phyloP scores from a whole-genome alignment of 2,329 filamentous ascomycete species.

The Colletotrichum noveboracense region DNA sequence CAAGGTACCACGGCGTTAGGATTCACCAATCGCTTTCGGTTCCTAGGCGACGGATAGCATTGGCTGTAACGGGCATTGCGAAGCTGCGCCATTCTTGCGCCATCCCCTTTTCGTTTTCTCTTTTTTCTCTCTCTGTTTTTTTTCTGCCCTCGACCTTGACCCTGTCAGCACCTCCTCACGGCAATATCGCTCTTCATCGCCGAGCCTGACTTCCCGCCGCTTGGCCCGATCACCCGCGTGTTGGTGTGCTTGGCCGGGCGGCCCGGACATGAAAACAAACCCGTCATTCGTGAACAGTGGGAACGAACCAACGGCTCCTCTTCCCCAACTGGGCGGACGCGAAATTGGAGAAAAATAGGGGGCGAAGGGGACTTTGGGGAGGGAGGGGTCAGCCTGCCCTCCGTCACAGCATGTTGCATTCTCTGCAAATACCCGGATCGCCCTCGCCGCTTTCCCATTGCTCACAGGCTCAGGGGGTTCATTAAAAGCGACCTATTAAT shows the following conservation, averaged over 20 bases:
- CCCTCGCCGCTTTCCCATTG: background rate
- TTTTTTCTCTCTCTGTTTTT: background rate
- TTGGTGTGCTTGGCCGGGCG: conserved; percentile 3
- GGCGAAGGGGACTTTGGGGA: background rate
- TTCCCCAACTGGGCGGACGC: background rate
- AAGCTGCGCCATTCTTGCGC: conserved; percentile 6
- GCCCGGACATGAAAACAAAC: background rate
- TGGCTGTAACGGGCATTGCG: background rate
- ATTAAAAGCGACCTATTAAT: background rate
- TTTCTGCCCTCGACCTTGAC: background rate
- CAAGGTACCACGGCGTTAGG: conserved; percentile 5
- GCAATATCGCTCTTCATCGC: background rate
- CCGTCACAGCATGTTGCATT: background rate
- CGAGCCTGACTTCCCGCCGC: background rate
- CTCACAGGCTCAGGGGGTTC: background rate
- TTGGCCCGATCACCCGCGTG: background rate
- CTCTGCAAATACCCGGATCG: background rate
- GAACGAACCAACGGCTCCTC: background rate
- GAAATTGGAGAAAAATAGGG: background rate
- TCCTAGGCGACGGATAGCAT: background rate
- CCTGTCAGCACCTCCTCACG: background rate
- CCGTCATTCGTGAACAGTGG: background rate
- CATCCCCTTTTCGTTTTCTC: background rate
- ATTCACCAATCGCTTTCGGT: background rate
- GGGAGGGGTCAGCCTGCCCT: background rate